Evolutionary conservation across 805 yeast genomes (phyloP).

Genomic region (Candida manassasensis): DNA sequence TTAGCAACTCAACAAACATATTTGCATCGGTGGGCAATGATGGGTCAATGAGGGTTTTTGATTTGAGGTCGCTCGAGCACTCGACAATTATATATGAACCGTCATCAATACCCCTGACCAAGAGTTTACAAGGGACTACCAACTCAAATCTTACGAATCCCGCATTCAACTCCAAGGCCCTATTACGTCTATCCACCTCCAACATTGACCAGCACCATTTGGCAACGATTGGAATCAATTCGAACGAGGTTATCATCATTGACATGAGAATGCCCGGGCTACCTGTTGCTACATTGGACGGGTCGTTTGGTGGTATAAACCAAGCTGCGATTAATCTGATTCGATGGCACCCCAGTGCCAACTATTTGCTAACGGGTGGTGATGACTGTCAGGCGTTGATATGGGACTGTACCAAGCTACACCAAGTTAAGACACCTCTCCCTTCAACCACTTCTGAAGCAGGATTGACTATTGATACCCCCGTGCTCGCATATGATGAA

Average conservation of each 20-base stretch:
- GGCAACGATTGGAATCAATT: slow-evolving; percentile 75
- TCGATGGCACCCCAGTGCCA: slow-evolving; percentile 78
- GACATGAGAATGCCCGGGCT: slow-evolving; percentile 87
- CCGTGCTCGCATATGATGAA: slow-evolving; percentile 52
- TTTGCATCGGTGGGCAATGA: slow-evolving; percentile 94
- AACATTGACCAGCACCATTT: slow-evolving; percentile 76
- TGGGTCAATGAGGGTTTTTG: slow-evolving; percentile 91
- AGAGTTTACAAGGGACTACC: slow-evolving; percentile 7
- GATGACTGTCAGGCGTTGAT: slow-evolving; percentile 70
- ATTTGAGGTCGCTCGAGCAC: slow-evolving; percentile 82
- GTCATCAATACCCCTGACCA: slow-evolving; percentile 20
- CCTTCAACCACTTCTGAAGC: slow-evolving; percentile 5
- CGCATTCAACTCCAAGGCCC: slow-evolving; percentile 44
- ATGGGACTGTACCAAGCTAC: slow-evolving; percentile 52
- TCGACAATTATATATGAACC: slow-evolving; percentile 93
- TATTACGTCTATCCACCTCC: slow-evolving; percentile 72
- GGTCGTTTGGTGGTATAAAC: slow-evolving; percentile 46
- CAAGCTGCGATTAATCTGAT: slow-evolving; percentile 64
- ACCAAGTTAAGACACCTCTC: slow-evolving; percentile 6
- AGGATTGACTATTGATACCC: slow-evolving; percentile 23
- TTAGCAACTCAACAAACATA: slow-evolving; percentile 66
- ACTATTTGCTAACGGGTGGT: slow-evolving; percentile 58
- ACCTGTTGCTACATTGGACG: slow-evolving; percentile 67
- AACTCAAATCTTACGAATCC: slow-evolving; percentile 2
- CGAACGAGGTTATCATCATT: slow-evolving; percentile 59